Evolutionary conservation across 2,329 filamentous ascomycete species (phyloP), one percentile per base, ranked within the genome.

Genomic region (Penicillium expansum): DNA sequence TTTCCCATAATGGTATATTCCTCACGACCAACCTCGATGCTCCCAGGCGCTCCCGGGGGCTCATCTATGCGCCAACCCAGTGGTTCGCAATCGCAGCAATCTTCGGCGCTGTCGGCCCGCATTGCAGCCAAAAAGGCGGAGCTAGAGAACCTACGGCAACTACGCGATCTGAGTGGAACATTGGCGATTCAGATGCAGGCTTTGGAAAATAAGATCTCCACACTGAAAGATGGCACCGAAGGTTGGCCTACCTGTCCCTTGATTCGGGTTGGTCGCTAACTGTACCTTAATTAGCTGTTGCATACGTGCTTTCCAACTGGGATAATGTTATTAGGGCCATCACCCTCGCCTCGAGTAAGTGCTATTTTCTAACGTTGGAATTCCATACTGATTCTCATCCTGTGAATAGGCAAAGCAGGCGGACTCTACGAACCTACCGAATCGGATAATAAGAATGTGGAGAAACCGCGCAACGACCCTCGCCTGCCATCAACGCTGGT

Each of bases 291-390:
- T 18, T 69, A 84, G 84, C 84, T 59, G 83, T 88, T 56, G 85
- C 85, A 53, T 83, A 82, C 44, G 85, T 88, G n/a, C 77, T 88
- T 67, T 81, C 83, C 38, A 88, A 87, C 67, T 88, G 85, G 85
- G 82, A 85, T 52, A 86, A 84, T 64, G 85, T 88, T 29, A 71
- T 88, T 48, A 76, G 83, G 50, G 84, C 85, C 43, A 86, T 88
- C 57, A 80, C 81, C 59, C 86, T 88, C 80, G 85, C 85, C 53
- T 86, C 83, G 52, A 79, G 83, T 86, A 78, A 74, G 82, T 1
- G 11, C 14, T 9, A 32, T 13, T 51, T 18, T 16, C 75, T 43
- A 55, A 33, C 13, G 1, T 20, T 16, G 27, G 18, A 32, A 33
- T 10, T 9, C 9, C 13, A n/a, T 29, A 35, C 48, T 56, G 33